Base-by-base conservation (phyloP, 2,329 filamentous ascomycete genomes). In the Ramularia endophylla region DNA sequence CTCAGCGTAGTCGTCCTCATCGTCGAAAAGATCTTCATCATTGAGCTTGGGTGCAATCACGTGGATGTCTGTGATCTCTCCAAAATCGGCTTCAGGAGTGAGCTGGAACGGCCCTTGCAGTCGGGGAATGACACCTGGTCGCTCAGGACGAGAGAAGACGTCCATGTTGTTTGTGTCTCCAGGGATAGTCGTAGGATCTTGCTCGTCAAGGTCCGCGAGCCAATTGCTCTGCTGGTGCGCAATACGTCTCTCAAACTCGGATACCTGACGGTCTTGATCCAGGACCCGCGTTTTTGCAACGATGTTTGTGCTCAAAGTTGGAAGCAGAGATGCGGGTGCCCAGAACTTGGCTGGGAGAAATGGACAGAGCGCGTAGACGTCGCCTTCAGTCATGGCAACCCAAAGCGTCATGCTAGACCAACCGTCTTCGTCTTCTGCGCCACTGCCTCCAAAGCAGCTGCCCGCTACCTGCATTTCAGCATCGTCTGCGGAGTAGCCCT, bases 341-440 rank as follows among this genome's bases (percentile, higher is more conserved):
- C 85, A 80, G 88, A 90, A 97, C 55, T 83, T 87, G 38, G 81
- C 80, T 1, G 92, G 92, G 22, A 98, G 71, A 29, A 98, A 73
- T 2, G 92, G 92, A 59, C 89, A 95, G 7, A 98, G 70, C 2
- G 90, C 89, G 59, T 98, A 98, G 5, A 97, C 77, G 58, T 95
- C 89, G 3, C 92, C 92, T 45, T 87, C 85, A 27, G 80, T 80
- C 85, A 95, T 98, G n/a, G 89, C 88, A 38, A 97, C 71, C 87
- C 90, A 98, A 8, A 98, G 72, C 0, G 92, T 97, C 85, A 95
- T 95, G 8, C 89, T 80, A 6, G 88, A 85, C 92, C 92, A 98
- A 2, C 76, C 75, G 55, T 78, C 71, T 50, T 81, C 76, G 27
- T 73, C 74, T 40, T 74, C 70, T 41, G 64, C 68, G 8, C 74